A percentile compares a stretch with the other conserved stretches of the same genome.
phyloP scores from a whole-genome alignment of 768 basidiomycete genomes.

The Antrodiella citrinella region DNA sequence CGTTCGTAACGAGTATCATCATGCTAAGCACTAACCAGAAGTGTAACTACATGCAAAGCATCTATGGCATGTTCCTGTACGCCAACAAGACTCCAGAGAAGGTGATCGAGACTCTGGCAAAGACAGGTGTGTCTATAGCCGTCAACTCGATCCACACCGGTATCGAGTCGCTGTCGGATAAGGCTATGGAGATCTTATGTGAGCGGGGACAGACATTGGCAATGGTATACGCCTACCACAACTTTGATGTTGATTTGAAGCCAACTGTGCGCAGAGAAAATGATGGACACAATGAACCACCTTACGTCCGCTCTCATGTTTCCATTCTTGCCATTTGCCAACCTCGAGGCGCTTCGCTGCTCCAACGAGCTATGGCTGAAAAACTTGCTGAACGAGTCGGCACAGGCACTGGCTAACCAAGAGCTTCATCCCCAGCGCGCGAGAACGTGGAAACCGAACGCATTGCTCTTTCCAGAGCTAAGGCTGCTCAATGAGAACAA shows the following conservation, averaged over 20 bases:
- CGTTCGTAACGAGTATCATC: slow-evolving; percentile 1
- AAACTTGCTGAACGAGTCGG: not conserved
- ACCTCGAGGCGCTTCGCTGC: slow-evolving; percentile 21
- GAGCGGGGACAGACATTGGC: slow-evolving; percentile 19
- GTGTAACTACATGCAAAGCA: slow-evolving; percentile 14
- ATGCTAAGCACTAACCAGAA: slow-evolving; percentile 14
- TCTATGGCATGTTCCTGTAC: slow-evolving; percentile 21
- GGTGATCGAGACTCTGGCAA: slow-evolving; percentile 17
- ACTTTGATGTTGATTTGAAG: slow-evolving; percentile 33
- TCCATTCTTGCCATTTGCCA: slow-evolving; percentile 15
- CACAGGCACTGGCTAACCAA: no score
- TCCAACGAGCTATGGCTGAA: slow-evolving; percentile 26
- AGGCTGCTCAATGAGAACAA: not conserved
- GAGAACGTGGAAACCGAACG: no score
- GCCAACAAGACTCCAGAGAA: slow-evolving; percentile 16
- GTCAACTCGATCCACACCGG: slow-evolving; percentile 11
- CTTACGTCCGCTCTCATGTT: slow-evolving; percentile 26
- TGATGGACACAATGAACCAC: slow-evolving; percentile 20
- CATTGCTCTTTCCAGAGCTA: not conserved
- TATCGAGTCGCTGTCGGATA: slow-evolving; percentile 12
- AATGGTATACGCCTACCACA: slow-evolving; percentile 30
- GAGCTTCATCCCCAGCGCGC: no score
- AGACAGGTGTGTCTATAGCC: slow-evolving; percentile 18
- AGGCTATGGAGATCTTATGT: not conserved
- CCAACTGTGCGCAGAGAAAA: slow-evolving; percentile 21